phyloP scores from a whole-genome alignment of 2,329 filamentous ascomycete genomes.

The Furcasterigmium furcatum region DNA sequence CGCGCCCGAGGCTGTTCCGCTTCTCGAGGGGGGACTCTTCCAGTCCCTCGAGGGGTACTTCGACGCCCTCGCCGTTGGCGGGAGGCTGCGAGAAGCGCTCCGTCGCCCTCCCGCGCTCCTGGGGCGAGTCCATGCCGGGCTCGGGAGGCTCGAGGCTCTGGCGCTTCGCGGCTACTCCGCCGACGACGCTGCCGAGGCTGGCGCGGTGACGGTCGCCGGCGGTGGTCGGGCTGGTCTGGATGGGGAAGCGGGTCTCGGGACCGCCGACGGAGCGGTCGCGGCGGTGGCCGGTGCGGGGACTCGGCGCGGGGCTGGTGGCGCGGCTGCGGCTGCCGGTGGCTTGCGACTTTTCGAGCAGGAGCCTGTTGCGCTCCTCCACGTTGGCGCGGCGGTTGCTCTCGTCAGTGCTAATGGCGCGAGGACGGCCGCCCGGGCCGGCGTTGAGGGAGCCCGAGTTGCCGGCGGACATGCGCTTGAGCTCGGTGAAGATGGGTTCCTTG shows the following conservation, averaged over 20 bases:
- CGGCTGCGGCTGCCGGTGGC: constrained; percentile 57
- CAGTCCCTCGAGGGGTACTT: constrained; percentile 10
- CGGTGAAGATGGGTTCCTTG: constrained; percentile 93
- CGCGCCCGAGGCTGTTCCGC: constrained; percentile 60
- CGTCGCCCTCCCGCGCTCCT: background rate
- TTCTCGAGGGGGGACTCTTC: constrained; percentile 46
- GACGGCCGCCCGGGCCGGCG: constrained; percentile 50
- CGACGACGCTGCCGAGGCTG: constrained; percentile 46
- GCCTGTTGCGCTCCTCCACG: constrained; percentile 89
- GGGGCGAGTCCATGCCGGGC: constrained; percentile 39
- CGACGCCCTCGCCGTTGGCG: constrained; percentile 35
- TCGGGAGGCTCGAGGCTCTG: constrained; percentile 79
- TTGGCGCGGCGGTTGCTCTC: constrained; percentile 92
- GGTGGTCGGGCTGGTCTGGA: constrained; percentile 63
- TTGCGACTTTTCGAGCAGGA: constrained; percentile 65
- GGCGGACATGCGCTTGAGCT: constrained; percentile 85
- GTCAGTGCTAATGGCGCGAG: constrained; percentile 88
- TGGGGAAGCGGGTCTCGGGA: constrained; percentile 79
- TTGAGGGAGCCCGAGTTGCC: constrained; percentile 58
- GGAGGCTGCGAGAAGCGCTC: constrained; percentile 14
- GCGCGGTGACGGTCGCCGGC: constrained; percentile 47
- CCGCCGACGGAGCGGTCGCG: constrained; percentile 76
- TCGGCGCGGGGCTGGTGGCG: constrained; percentile 69
- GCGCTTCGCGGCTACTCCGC: constrained; percentile 41
- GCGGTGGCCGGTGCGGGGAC: constrained; percentile 56